Percentiles rank a stretch among this genome's conserved stretches.
Conservation (phyloP, 257 asterid genomes). For the Capsicum rhomboideum region DNA sequence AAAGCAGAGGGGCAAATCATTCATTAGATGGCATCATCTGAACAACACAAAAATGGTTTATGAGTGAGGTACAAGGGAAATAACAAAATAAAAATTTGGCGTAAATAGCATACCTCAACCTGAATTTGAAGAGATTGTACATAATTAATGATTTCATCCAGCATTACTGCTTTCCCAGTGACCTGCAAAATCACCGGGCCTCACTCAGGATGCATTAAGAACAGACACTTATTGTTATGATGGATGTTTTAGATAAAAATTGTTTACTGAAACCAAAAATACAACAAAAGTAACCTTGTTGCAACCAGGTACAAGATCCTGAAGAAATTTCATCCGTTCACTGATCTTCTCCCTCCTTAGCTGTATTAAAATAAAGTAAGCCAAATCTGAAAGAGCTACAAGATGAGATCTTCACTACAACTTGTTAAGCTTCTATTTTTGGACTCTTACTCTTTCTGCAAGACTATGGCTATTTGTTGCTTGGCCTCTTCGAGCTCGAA, state of each 20-base stretch:
- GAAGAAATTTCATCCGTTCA: slow-evolving; percentile 97
- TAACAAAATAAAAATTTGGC: neutral
- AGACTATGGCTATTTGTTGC: slow-evolving; percentile 98
- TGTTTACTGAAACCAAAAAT: neutral
- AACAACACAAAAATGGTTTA: neutral
- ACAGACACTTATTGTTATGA: neutral
- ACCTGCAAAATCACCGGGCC: slow-evolving; percentile 38
- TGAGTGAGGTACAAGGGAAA: neutral
- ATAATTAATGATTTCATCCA: slow-evolving; percentile 93
- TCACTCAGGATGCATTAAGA: too few relatives aligned
- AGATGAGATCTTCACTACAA: neutral
- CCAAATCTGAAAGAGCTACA: slow-evolving; percentile 1
- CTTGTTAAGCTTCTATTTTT: neutral
- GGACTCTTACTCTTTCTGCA: slow-evolving; percentile 76
- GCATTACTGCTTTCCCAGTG: slow-evolving; percentile 97
- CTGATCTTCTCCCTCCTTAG: slow-evolving; percentile 95
- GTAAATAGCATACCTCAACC: slow-evolving; percentile 60
- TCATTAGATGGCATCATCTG: neutral
- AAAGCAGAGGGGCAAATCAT: neutral
- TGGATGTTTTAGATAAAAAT: neutral
- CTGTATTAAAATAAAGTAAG: slow-evolving; percentile 24
- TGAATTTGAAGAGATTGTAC: slow-evolving; percentile 92
- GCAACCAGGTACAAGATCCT: slow-evolving; percentile 98
- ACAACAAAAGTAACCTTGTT: slow-evolving; percentile 50
- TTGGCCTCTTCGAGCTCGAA: slow-evolving; percentile 87